phyloP scores from a whole-genome alignment of 345 rosid species.

The Eucalyptus shirleyi region DNA sequence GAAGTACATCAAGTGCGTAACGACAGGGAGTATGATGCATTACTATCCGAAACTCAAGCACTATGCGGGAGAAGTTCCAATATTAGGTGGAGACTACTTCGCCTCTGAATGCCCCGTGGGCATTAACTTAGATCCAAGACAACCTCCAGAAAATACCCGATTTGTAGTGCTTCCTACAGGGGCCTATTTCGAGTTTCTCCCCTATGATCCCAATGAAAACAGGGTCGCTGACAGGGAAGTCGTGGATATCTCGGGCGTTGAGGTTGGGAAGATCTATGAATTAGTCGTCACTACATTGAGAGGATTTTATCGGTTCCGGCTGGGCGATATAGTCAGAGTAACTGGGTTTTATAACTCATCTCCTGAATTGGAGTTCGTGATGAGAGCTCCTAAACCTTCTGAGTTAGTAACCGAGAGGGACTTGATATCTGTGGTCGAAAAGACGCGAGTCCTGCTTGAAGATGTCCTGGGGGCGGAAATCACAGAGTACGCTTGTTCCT shows the following conservation, averaged over 20 bases:
- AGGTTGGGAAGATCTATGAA: constrained; percentile 36
- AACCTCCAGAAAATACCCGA: constrained; percentile 21
- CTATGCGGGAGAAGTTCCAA: constrained; percentile 21
- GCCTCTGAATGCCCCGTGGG: constrained; percentile 35
- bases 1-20: constrained; percentile 23
- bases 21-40: constrained; percentile 42
- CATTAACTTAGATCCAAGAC: constrained; percentile 22
- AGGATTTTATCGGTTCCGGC: constrained; percentile 31
- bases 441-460: constrained; percentile 8
- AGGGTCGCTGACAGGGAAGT: constrained; percentile 7
- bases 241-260: constrained; percentile 22
- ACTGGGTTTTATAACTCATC: constrained; percentile 31
- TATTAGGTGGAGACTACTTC: constrained; percentile 37
- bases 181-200: constrained; percentile 42
- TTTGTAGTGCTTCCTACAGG: constrained; percentile 31
- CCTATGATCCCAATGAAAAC: constrained; percentile 6
- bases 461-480: constrained; percentile 11
- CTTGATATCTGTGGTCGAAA: constrained; percentile 24
- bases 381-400: constrained; percentile 29
- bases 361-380: constrained; percentile 28
- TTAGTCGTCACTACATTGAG: constrained; percentile 28
- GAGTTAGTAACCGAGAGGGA: constrained; percentile 26
- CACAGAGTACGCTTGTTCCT: constrained; percentile 17
- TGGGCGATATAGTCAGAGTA: constrained; percentile 33
- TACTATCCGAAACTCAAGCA: constrained; percentile 24